These are phyloP conservation scores for Pulveroboletus sp. DNA, from an alignment of 768 basidiomycete species.

Conservation along the genomic window DNA sequence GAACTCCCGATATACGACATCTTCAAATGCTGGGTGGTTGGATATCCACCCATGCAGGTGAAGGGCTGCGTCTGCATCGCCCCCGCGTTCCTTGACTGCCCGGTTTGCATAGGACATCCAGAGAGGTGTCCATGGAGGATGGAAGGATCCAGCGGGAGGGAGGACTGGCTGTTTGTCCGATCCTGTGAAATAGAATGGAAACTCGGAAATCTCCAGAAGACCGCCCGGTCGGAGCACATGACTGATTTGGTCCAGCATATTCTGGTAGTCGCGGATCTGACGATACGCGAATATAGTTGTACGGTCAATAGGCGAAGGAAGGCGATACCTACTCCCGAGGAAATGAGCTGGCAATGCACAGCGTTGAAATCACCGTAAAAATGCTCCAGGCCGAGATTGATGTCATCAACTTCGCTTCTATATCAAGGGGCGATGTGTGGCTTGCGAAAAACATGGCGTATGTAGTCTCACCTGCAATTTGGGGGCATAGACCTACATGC, in stretches of 20 bases:
- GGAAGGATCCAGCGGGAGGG: conserved; percentile 38
- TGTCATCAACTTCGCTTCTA: conserved; percentile 81
- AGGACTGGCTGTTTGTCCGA: conserved; percentile 40
- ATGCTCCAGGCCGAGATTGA: conserved; percentile 80
- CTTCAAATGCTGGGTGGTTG: conserved; percentile 53
- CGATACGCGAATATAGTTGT: conserved; percentile 12
- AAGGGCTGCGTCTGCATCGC: conserved; percentile 56
- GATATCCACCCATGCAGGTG: conserved; percentile 52
- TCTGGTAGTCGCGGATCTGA: conserved; percentile 65
- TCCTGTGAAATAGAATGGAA: conserved; percentile 64
- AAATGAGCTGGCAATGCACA: conserved; percentile 66
- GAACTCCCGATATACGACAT: conserved; percentile 51
- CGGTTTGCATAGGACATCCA: conserved; percentile 55
- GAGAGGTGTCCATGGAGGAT: conserved; percentile 54
- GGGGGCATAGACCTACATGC: conserved; percentile 54
- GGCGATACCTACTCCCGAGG: conserved; percentile 62
- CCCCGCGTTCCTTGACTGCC: conserved; percentile 55
- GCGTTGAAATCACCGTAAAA: conserved; percentile 76
- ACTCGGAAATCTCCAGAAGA: conserved; percentile 61
- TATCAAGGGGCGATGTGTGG: conserved; percentile 6
- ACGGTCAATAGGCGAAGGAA: conserved; percentile 5
- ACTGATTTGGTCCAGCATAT: conserved; percentile 61
- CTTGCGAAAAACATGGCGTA: not conserved
- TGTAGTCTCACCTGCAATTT: conserved; percentile 55
- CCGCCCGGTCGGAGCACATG: conserved; percentile 68